A percentile compares a stretch with the other conserved stretches of the same genome.
Evolutionary conservation across 257 asterid genomes (phyloP).

Genomic region (Prunella vulgaris): DNA sequence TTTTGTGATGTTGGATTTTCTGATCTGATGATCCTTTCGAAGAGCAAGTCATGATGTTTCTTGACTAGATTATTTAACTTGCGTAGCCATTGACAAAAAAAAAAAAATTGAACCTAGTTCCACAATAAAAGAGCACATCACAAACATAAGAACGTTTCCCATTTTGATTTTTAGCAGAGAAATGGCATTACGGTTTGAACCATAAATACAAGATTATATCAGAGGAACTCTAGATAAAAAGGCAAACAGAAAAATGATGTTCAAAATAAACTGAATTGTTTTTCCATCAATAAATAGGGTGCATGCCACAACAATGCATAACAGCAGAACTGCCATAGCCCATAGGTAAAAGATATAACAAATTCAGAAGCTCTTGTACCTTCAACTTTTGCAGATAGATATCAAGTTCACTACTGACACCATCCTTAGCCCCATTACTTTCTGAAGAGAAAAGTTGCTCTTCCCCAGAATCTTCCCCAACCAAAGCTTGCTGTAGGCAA

Average conservation of each 20-base stretch:
- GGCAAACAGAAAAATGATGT: not conserved
- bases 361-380: slow-evolving; percentile 40
- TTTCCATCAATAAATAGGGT: slow-evolving; percentile 5
- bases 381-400: slow-evolving; percentile 62
- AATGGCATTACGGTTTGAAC: slow-evolving; percentile 1
- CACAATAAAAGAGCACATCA: not conserved
- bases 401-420: slow-evolving; percentile 59
- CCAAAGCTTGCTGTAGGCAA: slow-evolving; percentile 85
- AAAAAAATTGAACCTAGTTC: not conserved
- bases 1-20: not conserved
- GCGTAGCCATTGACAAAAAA: slow-evolving; percentile 4
- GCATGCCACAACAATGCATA: slow-evolving; percentile 9
- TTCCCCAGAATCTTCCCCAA: slow-evolving; percentile 93
- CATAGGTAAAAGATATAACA: slow-evolving; percentile 6
- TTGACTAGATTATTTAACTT: too few species aligned
- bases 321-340: not conserved
- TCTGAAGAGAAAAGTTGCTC: slow-evolving; percentile 78
- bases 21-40: slow-evolving; percentile 18
- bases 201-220: not conserved
- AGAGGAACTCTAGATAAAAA: not conserved
- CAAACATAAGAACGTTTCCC: not conserved
- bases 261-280: slow-evolving; percentile 1
- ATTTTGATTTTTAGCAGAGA: not conserved
- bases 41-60: slow-evolving; percentile 12
- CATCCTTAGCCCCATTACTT: slow-evolving; percentile 44